phyloP scores from a whole-genome alignment of 2,329 filamentous ascomycete species.

The Nothophoma quercina region DNA sequence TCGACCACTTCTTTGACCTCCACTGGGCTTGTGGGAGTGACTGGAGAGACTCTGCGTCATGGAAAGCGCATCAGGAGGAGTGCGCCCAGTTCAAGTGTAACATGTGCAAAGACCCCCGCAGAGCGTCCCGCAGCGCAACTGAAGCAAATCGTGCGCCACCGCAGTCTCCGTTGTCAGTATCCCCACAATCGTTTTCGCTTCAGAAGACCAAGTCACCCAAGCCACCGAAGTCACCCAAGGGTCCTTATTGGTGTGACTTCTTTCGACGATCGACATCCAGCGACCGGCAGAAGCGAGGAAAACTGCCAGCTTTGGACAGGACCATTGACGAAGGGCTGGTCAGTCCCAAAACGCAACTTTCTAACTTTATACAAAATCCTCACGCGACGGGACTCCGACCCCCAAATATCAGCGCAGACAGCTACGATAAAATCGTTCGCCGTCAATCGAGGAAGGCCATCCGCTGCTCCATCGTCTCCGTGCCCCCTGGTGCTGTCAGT shows the following conservation, averaged over 20 bases:
- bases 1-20: constrained; percentile 8
- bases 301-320: not conserved
- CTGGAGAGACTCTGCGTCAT: constrained; percentile 10
- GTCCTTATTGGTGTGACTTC: not conserved
- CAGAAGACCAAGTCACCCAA: not conserved
- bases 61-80: constrained; percentile 1
- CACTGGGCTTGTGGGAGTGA: constrained; percentile 5
- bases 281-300: not conserved
- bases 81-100: not conserved
- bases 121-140: too few species aligned
- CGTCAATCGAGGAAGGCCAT: not conserved
- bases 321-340: too few species aligned
- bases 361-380: not conserved
- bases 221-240: not conserved
- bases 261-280: not conserved
- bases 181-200: too few species aligned
- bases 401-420: not conserved
- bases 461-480: not conserved
- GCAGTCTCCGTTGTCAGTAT: too few species aligned
- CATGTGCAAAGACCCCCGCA: not conserved
- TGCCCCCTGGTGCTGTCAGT: not conserved
- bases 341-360: not conserved
- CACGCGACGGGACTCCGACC: not conserved
- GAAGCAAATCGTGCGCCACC: not conserved
- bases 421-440: not conserved